Evolutionary conservation across 192 early-diverging fungal species (phyloP).

Genomic region (Podila verticillata): DNA sequence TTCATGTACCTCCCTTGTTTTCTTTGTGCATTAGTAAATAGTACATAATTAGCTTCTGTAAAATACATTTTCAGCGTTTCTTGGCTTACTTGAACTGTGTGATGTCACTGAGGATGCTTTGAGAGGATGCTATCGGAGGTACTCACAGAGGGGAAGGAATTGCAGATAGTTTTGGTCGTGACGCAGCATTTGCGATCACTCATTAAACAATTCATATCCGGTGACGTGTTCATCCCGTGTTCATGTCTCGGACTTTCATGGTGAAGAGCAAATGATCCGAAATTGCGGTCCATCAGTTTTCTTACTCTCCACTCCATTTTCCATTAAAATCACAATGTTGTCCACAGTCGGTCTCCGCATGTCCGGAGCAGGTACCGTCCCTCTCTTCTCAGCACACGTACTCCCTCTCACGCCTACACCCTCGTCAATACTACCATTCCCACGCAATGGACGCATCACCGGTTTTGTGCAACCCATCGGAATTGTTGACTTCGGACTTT

Average conservation of each 20-base stretch:
- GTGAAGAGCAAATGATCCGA: neutral
- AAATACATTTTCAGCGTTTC: neutral
- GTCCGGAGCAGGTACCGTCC: conserved; percentile 42
- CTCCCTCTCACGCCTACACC: neutral
- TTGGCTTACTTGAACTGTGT: too few species aligned
- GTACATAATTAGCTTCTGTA: neutral
- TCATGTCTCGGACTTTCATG: neutral
- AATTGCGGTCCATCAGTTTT: neutral
- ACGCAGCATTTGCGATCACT: too few species aligned
- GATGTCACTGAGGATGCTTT: too few species aligned
- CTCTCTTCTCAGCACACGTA: neutral
- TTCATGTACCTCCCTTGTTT: neutral
- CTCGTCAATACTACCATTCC: neutral
- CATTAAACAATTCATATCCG: neutral
- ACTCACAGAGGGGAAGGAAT: too few species aligned
- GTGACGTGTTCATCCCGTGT: neutral
- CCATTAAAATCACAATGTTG: conserved; percentile 23
- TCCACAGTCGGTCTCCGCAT: conserved; percentile 50
- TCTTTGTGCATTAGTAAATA: neutral
- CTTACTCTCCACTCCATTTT: conserved; percentile 4
- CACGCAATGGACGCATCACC: neutral
- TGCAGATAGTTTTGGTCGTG: too few species aligned
- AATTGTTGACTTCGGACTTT: neutral
- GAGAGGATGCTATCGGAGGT: too few species aligned
- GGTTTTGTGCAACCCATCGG: neutral